Base-by-base conservation (phyloP, 768 basidiomycete species). In the Hygrophorus pudorinus region DNA sequence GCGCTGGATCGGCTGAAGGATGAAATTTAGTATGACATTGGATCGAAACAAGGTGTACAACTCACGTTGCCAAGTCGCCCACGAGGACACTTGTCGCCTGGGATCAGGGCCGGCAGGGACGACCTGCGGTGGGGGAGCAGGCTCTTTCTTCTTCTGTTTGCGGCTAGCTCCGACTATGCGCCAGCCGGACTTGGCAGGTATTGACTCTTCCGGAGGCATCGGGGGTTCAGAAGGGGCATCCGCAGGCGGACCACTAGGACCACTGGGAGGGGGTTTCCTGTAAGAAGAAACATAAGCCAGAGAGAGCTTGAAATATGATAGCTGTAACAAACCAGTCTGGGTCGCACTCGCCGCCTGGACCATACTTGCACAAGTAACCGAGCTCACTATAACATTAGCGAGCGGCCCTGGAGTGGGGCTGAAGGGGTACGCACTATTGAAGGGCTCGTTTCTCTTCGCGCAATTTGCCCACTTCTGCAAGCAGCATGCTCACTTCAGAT, bases 291-390 rank as follows among this genome's bases (percentile, higher is more conserved):
- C 13, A 48, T 32, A n/a, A 38, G n/a, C 27, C 44, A 28, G 44
- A 44, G 49, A 31, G 6, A 17, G 33, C 45, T 28, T 5, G 5
- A 30, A 16, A 5, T n/a, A n/a, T 44, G n/a, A 13, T 17, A 41
- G 11, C 2, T 18, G 24, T 30, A 7, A 56, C 63, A 50, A 30
- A 79, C 87, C 88, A 90, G n/a, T 85, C 79, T 6, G 81, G 74
- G 54, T 88, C 82, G 55, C 84, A 91, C 59, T 87, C 81, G 41
- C 88, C 88, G 45, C 85, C 86, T n/a, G 85, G 79, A 4, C 80
- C 81, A 51, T 87, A 85, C 56, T 84, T 84, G 32, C 83, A 71
- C 18, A 91, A 65, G 45, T 70, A 75, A 20, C 83, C 87, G 44
- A 91, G 70, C 67, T 89, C 85, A 53, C 87, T 88, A 50, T 9